A percentile compares a stretch with the other conserved stretches of the same genome.
phyloP scores from a whole-genome alignment of 768 basidiomycete genomes.

The Hygrocybe punicea region DNA sequence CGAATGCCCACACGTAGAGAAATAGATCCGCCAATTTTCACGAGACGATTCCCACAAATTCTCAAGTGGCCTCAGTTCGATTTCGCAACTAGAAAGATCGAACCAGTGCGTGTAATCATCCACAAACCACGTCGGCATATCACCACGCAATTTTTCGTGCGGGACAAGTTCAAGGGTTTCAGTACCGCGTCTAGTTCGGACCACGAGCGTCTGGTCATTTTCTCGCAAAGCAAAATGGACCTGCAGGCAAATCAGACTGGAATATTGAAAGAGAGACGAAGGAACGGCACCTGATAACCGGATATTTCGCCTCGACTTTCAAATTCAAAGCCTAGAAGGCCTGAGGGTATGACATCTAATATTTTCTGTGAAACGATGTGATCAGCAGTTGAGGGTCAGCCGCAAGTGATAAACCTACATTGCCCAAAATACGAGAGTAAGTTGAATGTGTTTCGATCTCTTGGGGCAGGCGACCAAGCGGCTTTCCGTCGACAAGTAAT shows the following conservation, averaged over 20 bases:
- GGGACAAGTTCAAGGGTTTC: conserved; percentile 37
- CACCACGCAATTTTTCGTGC: conserved; percentile 19
- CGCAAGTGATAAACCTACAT: conserved; percentile 23
- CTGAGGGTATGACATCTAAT: conserved; percentile 35
- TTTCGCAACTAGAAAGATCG: conserved; percentile 12
- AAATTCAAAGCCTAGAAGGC: conserved; percentile 34
- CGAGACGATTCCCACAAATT: conserved; percentile 26
- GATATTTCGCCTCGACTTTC: conserved; percentile 22
- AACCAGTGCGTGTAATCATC: conserved; percentile 37
- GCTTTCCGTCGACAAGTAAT: conserved; percentile 42
- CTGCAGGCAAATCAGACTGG: conserved; percentile 19
- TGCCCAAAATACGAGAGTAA: conserved; percentile 37
- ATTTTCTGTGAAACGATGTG: conserved; percentile 21
- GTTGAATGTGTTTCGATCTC: conserved; percentile 30
- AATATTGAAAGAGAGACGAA: background rate
- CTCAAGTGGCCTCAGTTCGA: conserved; percentile 34
- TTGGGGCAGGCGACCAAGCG: conserved; percentile 37
- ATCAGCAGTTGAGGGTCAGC: background rate
- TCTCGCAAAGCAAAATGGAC: conserved; percentile 28
- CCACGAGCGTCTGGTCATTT: conserved; percentile 22
- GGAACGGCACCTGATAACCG: conserved; percentile 18
- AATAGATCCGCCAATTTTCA: conserved; percentile 30
- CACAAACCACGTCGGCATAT: conserved; percentile 31
- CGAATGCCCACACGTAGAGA: conserved; percentile 10
- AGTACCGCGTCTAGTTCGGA: conserved; percentile 23